Conservation (phyloP, 345 rosid genomes). For the Hibiscus trionum region DNA sequence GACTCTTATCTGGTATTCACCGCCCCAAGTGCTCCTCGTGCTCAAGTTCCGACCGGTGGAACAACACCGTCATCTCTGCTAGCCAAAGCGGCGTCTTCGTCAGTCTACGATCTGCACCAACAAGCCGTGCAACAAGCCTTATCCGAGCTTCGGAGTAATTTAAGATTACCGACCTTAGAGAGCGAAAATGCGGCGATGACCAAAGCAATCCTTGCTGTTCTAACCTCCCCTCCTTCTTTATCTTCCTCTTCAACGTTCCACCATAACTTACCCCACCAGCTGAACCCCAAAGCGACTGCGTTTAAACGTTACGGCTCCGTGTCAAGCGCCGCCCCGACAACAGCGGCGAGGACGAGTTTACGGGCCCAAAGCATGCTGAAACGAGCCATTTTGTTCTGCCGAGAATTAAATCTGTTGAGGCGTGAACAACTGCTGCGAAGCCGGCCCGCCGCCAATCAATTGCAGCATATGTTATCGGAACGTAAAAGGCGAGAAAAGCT, state of each 20-base stretch:
- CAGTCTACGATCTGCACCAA: conserved; percentile 22
- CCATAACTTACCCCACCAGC: conserved; percentile 17
- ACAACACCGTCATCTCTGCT: conserved; percentile 14
- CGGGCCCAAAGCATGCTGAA: conserved; percentile 40
- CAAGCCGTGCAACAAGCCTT: conserved; percentile 33
- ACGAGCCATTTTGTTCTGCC: conserved; percentile 41
- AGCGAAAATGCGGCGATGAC: conserved; percentile 50
- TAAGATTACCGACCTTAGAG: conserved; percentile 28
- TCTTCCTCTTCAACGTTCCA: conserved; percentile 46
- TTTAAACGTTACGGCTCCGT: conserved; percentile 34
- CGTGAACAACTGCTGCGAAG: conserved; percentile 28
- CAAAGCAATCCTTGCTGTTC: conserved; percentile 59
- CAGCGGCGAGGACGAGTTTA: conserved; percentile 4
- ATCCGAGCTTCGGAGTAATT: conserved; percentile 15
- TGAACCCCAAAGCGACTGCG: conserved; percentile 22
- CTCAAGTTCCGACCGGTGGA: conserved; percentile 6
- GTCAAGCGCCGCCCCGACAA: conserved; percentile 10
- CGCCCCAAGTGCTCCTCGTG: conserved; percentile 29
- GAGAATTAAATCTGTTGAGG: conserved; percentile 25
- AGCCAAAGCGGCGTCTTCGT: conserved; percentile 9
- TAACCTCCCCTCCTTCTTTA: conserved; percentile 38
- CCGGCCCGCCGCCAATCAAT: conserved; percentile 44
- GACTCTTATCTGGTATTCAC: conserved; percentile 49
- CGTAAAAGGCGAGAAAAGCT: conserved; percentile 83
- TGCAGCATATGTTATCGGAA: conserved; percentile 90